Percentiles rank a stretch among this genome's conserved stretches.
These are phyloP conservation scores for Tricharina praecox DNA, from an alignment of 495 filamentous ascomycete species.

Conservation along the genomic window DNA sequence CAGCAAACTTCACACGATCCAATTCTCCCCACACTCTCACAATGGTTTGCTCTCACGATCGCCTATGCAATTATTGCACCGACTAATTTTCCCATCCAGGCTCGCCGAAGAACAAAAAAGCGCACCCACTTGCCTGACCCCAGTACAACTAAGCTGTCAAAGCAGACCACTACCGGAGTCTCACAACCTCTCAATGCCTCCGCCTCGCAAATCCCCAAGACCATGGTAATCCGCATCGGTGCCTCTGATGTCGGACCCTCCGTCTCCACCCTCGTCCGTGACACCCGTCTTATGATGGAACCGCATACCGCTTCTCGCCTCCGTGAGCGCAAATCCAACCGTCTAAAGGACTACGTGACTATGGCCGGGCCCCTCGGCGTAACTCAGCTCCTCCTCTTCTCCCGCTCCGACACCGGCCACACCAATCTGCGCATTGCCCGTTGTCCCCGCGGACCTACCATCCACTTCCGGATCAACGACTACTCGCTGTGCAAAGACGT, in stretches of 20 bases:
- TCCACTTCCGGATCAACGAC: slow-evolving; percentile 89
- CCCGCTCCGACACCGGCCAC: slow-evolving; percentile 60
- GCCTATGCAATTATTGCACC: slow-evolving; percentile 1
- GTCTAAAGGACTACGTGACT: slow-evolving; percentile 75
- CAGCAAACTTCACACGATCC: neutral
- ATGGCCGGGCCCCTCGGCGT: slow-evolving; percentile 95
- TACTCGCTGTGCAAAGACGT: slow-evolving; percentile 91
- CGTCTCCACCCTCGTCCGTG: slow-evolving; percentile 77
- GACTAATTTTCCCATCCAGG: no score
- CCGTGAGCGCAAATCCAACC: slow-evolving; percentile 77
- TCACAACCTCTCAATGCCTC: slow-evolving; percentile 32
- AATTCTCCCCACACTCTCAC: neutral
- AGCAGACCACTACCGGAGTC: slow-evolving; percentile 17
- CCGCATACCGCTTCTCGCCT: slow-evolving; percentile 78
- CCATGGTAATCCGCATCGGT: slow-evolving; percentile 95
- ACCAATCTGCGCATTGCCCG: slow-evolving; percentile 81
- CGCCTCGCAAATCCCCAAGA: slow-evolving; percentile 57
- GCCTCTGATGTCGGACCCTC: slow-evolving; percentile 84
- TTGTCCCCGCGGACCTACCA: slow-evolving; percentile 76
- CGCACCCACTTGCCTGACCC: slow-evolving; percentile 50
- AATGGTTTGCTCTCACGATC: slow-evolving; percentile 13
- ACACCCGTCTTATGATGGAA: slow-evolving; percentile 88
- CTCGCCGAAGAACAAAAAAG: slow-evolving; percentile 68
- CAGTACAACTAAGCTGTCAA: slow-evolving; percentile 46
- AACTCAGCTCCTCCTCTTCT: slow-evolving; percentile 87